phyloP scores from a whole-genome alignment of 106 monocot genomes.

The Dioscorea dumetorum region DNA sequence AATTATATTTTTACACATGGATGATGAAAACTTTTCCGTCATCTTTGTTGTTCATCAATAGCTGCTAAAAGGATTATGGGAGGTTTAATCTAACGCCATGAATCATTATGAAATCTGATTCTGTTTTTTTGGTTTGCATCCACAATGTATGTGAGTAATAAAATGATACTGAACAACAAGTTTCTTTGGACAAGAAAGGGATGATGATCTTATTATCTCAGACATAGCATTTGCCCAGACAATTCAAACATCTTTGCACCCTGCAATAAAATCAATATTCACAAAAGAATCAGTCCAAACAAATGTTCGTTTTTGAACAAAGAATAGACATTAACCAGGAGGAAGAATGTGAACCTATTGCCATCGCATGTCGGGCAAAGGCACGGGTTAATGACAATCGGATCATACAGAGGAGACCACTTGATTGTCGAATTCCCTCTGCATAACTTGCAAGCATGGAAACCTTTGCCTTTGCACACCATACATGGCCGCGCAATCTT shows the following conservation, averaged over 20 bases:
- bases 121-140: no score
- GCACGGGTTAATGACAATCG: constrained; percentile 77
- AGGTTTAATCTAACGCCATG: no score
- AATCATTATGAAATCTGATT: no score
- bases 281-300: background rate
- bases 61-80: no score
- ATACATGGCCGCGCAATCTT: constrained; percentile 43
- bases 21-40: no score
- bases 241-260: constrained; percentile 68
- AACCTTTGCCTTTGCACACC: constrained; percentile 71
- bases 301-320: background rate
- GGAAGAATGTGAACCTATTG: constrained; percentile 30
- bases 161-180: no score
- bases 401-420: constrained; percentile 90
- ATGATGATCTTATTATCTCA: constrained; percentile 15
- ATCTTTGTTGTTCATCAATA: no score
- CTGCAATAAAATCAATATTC: constrained; percentile 17
- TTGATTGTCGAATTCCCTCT: constrained; percentile 59
- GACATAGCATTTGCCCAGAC: constrained; percentile 59
- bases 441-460: constrained; percentile 78
- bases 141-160: no score
- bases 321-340: no score
- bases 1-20: no score
- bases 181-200: no score
- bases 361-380: constrained; percentile 96